Base-by-base conservation (phyloP, 768 basidiomycete genomes). In the Gloeostereum incarnatum region DNA sequence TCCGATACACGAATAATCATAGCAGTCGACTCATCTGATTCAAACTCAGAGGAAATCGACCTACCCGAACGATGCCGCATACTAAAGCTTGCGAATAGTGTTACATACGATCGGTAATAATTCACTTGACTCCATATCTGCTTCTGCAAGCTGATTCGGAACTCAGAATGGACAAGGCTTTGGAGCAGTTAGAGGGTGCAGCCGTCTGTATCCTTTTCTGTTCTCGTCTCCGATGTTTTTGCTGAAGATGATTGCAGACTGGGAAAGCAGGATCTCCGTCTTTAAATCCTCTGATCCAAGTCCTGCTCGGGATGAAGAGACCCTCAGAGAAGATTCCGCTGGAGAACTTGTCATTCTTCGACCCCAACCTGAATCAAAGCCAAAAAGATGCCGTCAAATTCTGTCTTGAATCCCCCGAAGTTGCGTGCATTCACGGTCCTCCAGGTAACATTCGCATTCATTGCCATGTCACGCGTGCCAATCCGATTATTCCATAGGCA, bases 401-500 rank as follows among this genome's bases (percentile, higher is more conserved):
- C 51, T 81, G 82, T n/a, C 57, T 99, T 4, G 75, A 75, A 44
- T 76, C 86, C 0, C 68, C 73, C 4, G 82, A 94, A 54, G 73
- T 97, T 0, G 89, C 88, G 1, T 89, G 90, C 48, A 91, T 99
- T 18, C 93, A 98, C 51, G 96, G 96, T 0, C 96, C 96, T n/a
- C 96, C 96, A 43, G 94, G 94, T 75, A 52, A 18, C 30, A 6
- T 18, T 23, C 33, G 30, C 16, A 16, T 33, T 21, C 19, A 31
- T n/a, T n/a, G n/a, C n/a, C n/a, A n/a, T n/a, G n/a, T n/a, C n/a
- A n/a, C n/a, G n/a, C n/a, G n/a, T 38, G 5, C 34, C 6, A 23
- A 30, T 38, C 32, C 35, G 16, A 43, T 31, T 7, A n/a, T 36
- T 29, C 37, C 10, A 19, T 35, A 79, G 81, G 87, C 42, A 94